Base-by-base conservation (phyloP, 2,329 filamentous ascomycete species). In the Aspergillus neotritici region DNA sequence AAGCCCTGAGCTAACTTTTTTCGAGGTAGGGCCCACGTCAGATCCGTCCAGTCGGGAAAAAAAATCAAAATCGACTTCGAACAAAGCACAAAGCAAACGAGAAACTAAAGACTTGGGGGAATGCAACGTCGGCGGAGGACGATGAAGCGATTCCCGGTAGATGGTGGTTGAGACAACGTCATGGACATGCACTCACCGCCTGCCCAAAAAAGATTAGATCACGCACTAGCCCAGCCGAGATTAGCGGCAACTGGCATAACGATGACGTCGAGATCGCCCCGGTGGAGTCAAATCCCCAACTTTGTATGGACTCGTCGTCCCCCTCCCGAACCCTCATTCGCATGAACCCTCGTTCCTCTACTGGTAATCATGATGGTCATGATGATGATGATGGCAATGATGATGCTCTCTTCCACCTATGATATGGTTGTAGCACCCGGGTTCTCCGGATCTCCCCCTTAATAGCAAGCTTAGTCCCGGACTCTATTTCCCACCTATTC, bases 221-320 rank as follows among this genome's bases (percentile, higher is more conserved):
- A 36, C 6, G 32, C 25, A 39, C 59, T 60, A 62, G 47, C 40
- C 55, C 37, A 40, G 37, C 48, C 28, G 38, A 44, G 56, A n/a
- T 43, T 55, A 57, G 55, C 45, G 43, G 42, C 45, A 46, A 41
- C 38, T 38, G n/a, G 47, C 53, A 49, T 52, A 57, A 57, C 46
- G 37, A 64, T 64, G 62, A 64, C 62, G 61, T 64, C 53, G 56
- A 59, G 55, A 62, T 58, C 51, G n/a, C 43, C 46, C 34, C 44
- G 50, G 47, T 41, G 21, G 21, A 25, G 21, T 5, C 21, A 25
- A 25, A 25, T 9, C 21, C 21, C 9, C 21, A 25, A 25, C 21
- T 25, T 6, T 25, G 21, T 25, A 25, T 25, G 7, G 7, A 25
- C 21, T 21, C 17, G 5, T 21, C 17, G 5, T 21, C 17, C 17